Evolutionary conservation across 805 yeast species (phyloP), one percentile per base, ranked within the genome.

Genomic region (Saccharomycopsis sp.): DNA sequence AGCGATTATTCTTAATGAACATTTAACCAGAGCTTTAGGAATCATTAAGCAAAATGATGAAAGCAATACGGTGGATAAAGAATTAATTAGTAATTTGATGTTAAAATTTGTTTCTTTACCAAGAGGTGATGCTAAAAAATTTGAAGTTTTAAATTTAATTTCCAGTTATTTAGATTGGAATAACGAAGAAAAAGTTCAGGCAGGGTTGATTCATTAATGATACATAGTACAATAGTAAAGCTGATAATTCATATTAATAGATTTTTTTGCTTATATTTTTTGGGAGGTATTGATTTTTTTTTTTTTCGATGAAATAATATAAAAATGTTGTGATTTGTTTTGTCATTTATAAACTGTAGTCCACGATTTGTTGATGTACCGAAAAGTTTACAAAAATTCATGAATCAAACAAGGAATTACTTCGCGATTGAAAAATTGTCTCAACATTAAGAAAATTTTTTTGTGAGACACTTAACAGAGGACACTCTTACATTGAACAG

Each of bases 91-190:
- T 2, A 92, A 92, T 57, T 66, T 92, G 46, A 63, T 92, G 37
- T 70, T 92, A 14, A 84, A 92, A 41, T 92, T 88, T 60, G 70
- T 92, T 14, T 79, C 80, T 26, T 66, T 89, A 23, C 96, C 95
- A 4, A 67, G 98, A 46, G 95, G 92, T 1, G 99, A 92, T 57
- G 72, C 95, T 6, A 89, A 88, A 61, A 87, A 92, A 59, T 92
- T 83, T 56, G 97, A 92, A 66, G 95, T 92, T 3, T 67, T 92
- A 36, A 83, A 76, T 55, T 69, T 92, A 45, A 80, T 92, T 31
- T 72, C 95, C 9, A 83, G 84, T 45, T 78, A 80, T 49, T 65
- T 92, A 44, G 80, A 74, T 44, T 92, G 98, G 98, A 89, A 82
- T 58, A 92, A 85, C 37, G 77, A 72, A 33, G 76, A 82, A 56